Percentiles rank a stretch among this genome's conserved stretches.
These are phyloP conservation scores for Picea glauca DNA, from an alignment of 75 land plant species.

Conservation along the genomic window DNA sequence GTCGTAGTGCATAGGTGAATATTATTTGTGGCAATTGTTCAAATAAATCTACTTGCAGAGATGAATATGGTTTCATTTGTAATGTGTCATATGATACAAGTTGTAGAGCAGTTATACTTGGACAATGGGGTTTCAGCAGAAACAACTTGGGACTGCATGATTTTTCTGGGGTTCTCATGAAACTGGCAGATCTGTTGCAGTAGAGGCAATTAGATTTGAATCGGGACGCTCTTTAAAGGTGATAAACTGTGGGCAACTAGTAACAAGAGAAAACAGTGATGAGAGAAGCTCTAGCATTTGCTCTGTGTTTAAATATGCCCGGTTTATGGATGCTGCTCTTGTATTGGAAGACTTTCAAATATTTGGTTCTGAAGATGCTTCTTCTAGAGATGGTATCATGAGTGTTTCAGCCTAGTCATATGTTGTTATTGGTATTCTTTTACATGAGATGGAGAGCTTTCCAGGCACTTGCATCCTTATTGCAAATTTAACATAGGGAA, in stretches of 20 bases:
- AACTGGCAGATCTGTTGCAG: conserved; percentile 30
- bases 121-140: conserved; percentile 35
- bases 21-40: too few species aligned
- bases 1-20: too few species aligned
- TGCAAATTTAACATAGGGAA: conserved; percentile 21
- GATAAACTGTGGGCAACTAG: conserved; percentile 21
- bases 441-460: conserved; percentile 26
- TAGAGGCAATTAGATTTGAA: conserved; percentile 10
- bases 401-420: conserved; percentile 29
- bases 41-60: too few species aligned
- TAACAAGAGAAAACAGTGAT: conserved; percentile 27
- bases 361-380: conserved; percentile 17
- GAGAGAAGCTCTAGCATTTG: conserved; percentile 23
- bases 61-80: too few species aligned
- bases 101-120: conserved; percentile 19
- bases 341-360: conserved; percentile 31
- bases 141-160: conserved; percentile 28
- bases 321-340: conserved; percentile 28
- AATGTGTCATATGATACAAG: too few species aligned
- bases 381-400: conserved; percentile 11
- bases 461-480: conserved; percentile 28
- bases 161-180: conserved; percentile 28
- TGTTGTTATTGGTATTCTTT: conserved; percentile 25
- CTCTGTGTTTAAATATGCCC: conserved; percentile 21
- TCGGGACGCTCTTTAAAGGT: conserved; percentile 1